Evolutionary conservation across 1,284 basidiomycete species (phyloP), one percentile per base, ranked within the genome.

Genomic region (Heterobasidion parviporum): DNA sequence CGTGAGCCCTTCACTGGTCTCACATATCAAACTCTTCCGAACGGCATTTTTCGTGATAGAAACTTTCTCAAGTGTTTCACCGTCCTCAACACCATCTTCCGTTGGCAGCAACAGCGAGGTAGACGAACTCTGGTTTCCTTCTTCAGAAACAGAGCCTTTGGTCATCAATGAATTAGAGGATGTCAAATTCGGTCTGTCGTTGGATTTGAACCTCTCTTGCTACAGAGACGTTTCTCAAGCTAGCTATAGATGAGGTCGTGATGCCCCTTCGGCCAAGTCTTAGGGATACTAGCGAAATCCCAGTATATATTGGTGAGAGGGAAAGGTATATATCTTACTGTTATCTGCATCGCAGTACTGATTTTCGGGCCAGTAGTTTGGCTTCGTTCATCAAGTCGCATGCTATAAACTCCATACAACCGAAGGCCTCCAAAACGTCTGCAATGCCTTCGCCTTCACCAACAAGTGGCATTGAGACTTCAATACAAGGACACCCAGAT

Each of bases 41-140:
- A 35, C 43, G n/a, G 4, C 15, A 35, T 10, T 35, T 12, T 47
- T 14, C 44, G 15, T 15, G 34, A 14, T 36, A 54, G 53, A 46
- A 48, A 16, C 53, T n/a, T 48, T 51, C 20, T 16, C 32, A 35
- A 26, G 14, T 15, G 18, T 36, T 10, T 54, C 53, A 14, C 33
- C 45, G 15, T 33, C 53, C 9, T 35, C 47, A 8, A 48, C 45
- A 8, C 44, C 34, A 3, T 46, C 44, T 15, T n/a, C 35, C 1
- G 8, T 14, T 33, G 44, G 33, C 34, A 34, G 45, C 45, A 16
- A 14, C n/a, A 54, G 53, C 38, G 45, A 54, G 14, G 20, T 54
- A 7, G 53, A 54, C 32, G 44, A 54, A 48, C 53, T 54, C n/a
- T 48, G 44, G 20, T 10, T 49, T 41, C 53, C 44, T 16, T 54